Evolutionary conservation across 148 eudicot species (phyloP), one percentile per base, ranked within the genome.

Genomic region (Chenopodium suecicum): DNA sequence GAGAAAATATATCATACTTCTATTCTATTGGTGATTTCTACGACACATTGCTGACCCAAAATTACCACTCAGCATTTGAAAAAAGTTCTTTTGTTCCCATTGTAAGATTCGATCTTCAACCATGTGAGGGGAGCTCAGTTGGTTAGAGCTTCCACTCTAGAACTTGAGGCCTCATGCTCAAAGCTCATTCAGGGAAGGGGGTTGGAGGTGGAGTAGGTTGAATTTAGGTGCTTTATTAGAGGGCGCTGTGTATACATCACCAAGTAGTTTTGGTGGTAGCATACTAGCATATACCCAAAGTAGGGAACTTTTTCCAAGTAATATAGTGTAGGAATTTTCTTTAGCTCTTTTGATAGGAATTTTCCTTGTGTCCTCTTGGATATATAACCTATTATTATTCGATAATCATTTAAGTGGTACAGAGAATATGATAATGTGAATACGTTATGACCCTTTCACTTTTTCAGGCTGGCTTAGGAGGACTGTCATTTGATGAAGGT

Each of bases 401-500:
- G 3, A 34, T 34, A 34, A 34, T 34, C 37, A 34, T 32, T 32
- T 3, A 32, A 32, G 34, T 34, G 37, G 37, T 34, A 34, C 37
- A 4, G 4, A 34, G 37, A 2, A 34, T 34, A 34, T 5, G 44
- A 41, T 41, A 14, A 56, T 58, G n/a, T 72, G 54, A 71, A 1
- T 32, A 37, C n/a, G 7, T 75, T 29, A 75, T 52, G 41, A 14
- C 46, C 7, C n/a, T 80, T 63, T 78, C 54, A 46, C 66, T 81
- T 81, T 71, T 23, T 66, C 90, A 96, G 99, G 82, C 98, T 83
- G 99, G 99, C 85, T 84, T 96, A 80, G 99, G 99, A 80, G 99
- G 99, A 34, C 70, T 96, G 63, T 94, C 98, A 70, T 96, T 96
- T 78, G 99, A 96, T 48, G 99, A 96, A 86, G 99, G 99, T 29